A percentile compares a stretch with the other conserved stretches of the same genome.
These are phyloP conservation scores for Oryza meyeriana DNA, from an alignment of 176 grass and related monocot species.

Conservation along the genomic window DNA sequence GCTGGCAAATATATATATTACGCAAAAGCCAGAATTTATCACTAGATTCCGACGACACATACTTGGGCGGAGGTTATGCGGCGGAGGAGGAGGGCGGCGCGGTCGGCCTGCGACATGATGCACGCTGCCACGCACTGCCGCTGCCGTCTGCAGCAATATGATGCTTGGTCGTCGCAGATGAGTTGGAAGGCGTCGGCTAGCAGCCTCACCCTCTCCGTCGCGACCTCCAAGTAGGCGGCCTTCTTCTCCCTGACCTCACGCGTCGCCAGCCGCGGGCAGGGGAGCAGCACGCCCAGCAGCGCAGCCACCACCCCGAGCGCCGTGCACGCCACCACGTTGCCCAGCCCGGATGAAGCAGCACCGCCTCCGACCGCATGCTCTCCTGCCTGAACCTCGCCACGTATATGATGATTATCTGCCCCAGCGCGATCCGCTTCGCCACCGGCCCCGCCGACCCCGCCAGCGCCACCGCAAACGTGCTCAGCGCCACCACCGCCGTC, in stretches of 20 bases:
- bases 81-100: constrained; percentile 41
- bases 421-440: constrained; percentile 75
- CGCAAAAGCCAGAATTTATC: neutral
- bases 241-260: constrained; percentile 46
- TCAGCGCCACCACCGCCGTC: constrained; percentile 45
- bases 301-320: constrained; percentile 58
- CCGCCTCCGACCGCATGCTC: neutral
- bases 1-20: too few species aligned
- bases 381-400: constrained; percentile 40
- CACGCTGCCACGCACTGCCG: constrained; percentile 44
- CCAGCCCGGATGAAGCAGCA: constrained; percentile 39
- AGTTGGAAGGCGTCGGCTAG: constrained; percentile 53
- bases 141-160: constrained; percentile 2
- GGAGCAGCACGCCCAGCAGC: constrained; percentile 51
- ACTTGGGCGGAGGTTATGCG: constrained; percentile 52
- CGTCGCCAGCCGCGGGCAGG: constrained; percentile 63
- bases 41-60: neutral
- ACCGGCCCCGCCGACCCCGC: constrained; percentile 41
- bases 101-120: constrained; percentile 40
- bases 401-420: constrained; percentile 78
- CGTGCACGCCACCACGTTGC: constrained; percentile 68
- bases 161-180: too few species aligned
- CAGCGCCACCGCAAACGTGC: constrained; percentile 58
- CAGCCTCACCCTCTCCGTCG: constrained; percentile 52
- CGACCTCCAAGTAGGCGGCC: constrained; percentile 47